phyloP scores from a whole-genome alignment of 2,329 filamentous ascomycete genomes.

The Teratosphaeria pseudoeucalypti region DNA sequence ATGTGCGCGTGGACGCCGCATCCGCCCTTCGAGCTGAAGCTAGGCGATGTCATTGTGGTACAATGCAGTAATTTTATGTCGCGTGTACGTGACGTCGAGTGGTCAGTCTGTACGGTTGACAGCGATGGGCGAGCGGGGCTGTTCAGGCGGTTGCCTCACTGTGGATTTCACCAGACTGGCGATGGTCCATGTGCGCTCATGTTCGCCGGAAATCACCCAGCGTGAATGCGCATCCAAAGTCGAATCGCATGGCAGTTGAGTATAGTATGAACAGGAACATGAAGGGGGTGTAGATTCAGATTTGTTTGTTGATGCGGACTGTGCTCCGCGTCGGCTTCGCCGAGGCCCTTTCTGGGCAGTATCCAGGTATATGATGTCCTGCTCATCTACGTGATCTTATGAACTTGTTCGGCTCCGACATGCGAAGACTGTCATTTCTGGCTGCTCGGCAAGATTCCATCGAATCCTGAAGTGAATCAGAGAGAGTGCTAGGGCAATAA shows the following conservation, averaged over 20 bases:
- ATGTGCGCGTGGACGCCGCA: conserved; percentile 20
- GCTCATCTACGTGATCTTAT: too few relatives aligned
- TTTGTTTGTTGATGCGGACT: background rate
- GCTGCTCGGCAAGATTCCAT: too few relatives aligned
- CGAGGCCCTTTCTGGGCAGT: background rate
- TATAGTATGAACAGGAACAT: background rate
- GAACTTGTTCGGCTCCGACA: too few relatives aligned
- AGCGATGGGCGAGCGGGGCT: background rate
- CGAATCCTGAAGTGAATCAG: too few relatives aligned
- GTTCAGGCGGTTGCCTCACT: background rate
- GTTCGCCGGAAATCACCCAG: background rate
- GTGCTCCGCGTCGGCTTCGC: background rate
- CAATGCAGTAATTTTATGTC: background rate
- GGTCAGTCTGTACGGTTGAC: background rate
- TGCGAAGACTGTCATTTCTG: too few relatives aligned
- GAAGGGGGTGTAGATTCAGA: background rate
- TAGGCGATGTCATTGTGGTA: background rate
- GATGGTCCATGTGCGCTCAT: background rate
- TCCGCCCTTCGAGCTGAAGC: background rate
- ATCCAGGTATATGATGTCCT: background rate
- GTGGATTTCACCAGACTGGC: background rate
- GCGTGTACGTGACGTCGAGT: background rate
- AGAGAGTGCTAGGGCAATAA: background rate
- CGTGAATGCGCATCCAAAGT: background rate
- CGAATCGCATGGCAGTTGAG: background rate